Conservation (phyloP, 305 asterid species). For the Ajuga reptans region DNA sequence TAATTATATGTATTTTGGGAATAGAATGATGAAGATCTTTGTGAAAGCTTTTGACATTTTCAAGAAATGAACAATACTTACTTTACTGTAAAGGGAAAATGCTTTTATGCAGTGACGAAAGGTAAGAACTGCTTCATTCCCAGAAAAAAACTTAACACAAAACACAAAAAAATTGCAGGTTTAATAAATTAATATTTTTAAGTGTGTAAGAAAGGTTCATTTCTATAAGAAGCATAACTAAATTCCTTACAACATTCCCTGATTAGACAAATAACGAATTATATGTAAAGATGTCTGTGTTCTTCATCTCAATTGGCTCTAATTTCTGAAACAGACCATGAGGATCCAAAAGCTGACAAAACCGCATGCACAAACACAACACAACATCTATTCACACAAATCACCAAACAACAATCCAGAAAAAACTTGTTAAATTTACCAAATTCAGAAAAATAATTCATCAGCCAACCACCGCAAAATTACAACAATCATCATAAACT, state of each 20-base stretch:
- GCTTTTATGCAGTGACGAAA: background rate
- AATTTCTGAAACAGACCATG: constrained; percentile 16
- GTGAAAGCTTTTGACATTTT: constrained; percentile 9
- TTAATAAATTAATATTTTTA: background rate
- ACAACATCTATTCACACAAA: background rate
- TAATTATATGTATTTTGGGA: background rate
- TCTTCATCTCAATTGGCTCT: constrained; percentile 5
- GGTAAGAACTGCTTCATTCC: background rate
- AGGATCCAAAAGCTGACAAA: constrained; percentile 12
- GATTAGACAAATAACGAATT: background rate
- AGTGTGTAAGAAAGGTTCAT: background rate
- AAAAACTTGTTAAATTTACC: constrained; percentile 14
- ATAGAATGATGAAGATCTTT: background rate
- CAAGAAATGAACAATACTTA: background rate
- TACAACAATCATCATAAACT: background rate
- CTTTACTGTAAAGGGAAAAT: background rate
- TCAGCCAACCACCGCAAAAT: constrained; percentile 4
- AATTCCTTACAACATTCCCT: background rate
- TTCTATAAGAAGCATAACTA: background rate
- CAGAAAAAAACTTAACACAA: background rate
- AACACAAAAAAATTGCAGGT: background rate
- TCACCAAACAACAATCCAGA: background rate
- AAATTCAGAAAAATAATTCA: constrained; percentile 20
- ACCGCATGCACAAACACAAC: constrained; percentile 16
- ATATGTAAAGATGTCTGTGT: background rate